These are phyloP conservation scores for Avena sativa DNA, from an alignment of 176 grass and related monocot genomes.

Conservation along the genomic window DNA sequence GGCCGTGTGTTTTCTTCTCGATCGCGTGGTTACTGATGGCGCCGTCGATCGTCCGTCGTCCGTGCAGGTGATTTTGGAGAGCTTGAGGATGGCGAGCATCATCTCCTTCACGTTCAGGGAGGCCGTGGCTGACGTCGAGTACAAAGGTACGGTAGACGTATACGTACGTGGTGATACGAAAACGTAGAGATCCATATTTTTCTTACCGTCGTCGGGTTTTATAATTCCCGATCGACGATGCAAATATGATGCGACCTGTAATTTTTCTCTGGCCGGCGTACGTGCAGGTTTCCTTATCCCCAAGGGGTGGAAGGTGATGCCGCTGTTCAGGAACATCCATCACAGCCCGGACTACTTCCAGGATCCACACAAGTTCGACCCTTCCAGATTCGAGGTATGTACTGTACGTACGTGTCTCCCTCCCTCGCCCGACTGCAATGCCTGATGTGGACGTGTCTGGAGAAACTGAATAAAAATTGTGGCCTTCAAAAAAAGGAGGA, in stretches of 20 bases:
- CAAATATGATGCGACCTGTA: no score
- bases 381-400: constrained; percentile 90
- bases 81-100: constrained; percentile 96
- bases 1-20: no score
- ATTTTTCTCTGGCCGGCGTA: no score
- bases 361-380: constrained; percentile 82
- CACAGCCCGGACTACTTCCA: constrained; percentile 79
- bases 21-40: constrained; percentile 35
- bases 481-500: background rate
- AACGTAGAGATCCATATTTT: background rate
- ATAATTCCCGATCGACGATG: no score
- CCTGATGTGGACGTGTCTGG: constrained; percentile 23
- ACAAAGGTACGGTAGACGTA: constrained; percentile 73
- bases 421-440: background rate
- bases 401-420: constrained; percentile 39
- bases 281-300: constrained; percentile 58
- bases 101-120: constrained; percentile 99
- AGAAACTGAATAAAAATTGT: constrained; percentile 26
- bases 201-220: background rate
- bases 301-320: constrained; percentile 99
- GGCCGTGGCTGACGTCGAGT: constrained; percentile 94
- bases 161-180: constrained; percentile 26
- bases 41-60: constrained; percentile 5
- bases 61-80: constrained; percentile 89
- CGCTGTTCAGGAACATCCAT: constrained; percentile 95